Evolutionary conservation across 2,329 filamentous ascomycete species (phyloP), one percentile per base, ranked within the genome.

Genomic region (Clonostachys rosea): DNA sequence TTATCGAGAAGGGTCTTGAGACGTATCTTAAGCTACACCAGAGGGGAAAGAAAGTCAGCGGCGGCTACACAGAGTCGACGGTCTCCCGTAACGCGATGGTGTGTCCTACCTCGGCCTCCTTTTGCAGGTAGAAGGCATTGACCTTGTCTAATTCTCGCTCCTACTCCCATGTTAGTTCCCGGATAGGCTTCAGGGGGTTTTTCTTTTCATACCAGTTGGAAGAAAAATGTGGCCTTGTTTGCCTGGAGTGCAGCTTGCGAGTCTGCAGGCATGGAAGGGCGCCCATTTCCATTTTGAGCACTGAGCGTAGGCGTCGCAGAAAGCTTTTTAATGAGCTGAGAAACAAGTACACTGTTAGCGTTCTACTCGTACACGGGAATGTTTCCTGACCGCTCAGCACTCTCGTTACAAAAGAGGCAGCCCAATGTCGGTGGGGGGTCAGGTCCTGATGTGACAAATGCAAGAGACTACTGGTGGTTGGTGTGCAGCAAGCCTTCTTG

Each of bases 191-290:
- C 30, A 16, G 3, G 36, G 24, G 34, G 36, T 52, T 49, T 5
- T 12, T 17, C n/a, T 4, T 18, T 45, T 49, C 83, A 64, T 81
- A 96, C 91, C 68, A 99, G 76, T 68, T 94, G 89, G 67, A 97
- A 97, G 78, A 99, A 99, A 71, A 99, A 99, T 11, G 92, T 95
- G 48, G 92, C 92, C 71, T 95, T 96, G 72, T 99, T 99, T 48
- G 92, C 94, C 68, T 96, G 91, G 44, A 97, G 76, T 42, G 91
- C 87, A 44, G 86, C 84, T 70, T 95, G 91, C n/a, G 91, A 84
- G 65, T 96, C 91, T 55, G 76, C 62, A 44, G 71, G 67, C 43
- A 69, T 69, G 53, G 65, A 61, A 44, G 67, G 65, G 52, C 72
- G 71, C 56, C 71, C 69, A 54, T 68, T 58, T 53, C 86, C 85